phyloP scores from a whole-genome alignment of 345 rosid species.

The Cardamine occulta region DNA sequence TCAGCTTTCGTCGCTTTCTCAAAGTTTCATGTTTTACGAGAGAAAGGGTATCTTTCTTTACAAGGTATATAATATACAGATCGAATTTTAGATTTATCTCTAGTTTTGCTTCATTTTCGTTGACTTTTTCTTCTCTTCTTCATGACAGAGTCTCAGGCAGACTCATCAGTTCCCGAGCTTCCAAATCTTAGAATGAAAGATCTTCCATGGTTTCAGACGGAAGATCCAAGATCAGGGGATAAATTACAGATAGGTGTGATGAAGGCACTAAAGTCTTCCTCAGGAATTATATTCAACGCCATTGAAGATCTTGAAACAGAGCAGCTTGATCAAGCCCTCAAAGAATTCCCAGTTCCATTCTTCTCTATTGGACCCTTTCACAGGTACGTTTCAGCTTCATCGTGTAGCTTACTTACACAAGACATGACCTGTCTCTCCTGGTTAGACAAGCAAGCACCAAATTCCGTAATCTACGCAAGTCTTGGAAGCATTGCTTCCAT shows the following conservation, averaged over 20 bases:
- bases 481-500: conserved; percentile 62
- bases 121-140: conserved; percentile 25
- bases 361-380: conserved; percentile 60
- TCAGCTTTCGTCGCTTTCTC: conserved; percentile 42
- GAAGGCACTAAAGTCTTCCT: conserved; percentile 45
- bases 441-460: conserved; percentile 56
- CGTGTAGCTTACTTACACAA: conserved; percentile 52
- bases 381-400: conserved; percentile 44
- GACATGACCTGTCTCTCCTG: conserved; percentile 61
- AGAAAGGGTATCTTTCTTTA: conserved; percentile 43
- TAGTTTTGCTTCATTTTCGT: neutral
- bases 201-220: conserved; percentile 42
- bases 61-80: conserved; percentile 43
- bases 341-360: conserved; percentile 46
- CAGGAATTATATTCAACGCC: conserved; percentile 61
- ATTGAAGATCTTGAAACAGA: conserved; percentile 55
- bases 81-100: neutral
- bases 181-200: conserved; percentile 55
- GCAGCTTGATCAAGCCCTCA: conserved; percentile 27
- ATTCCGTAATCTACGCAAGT: conserved; percentile 62
- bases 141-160: conserved; percentile 45
- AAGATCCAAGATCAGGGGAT: conserved; percentile 26
- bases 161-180: conserved; percentile 46
- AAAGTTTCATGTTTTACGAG: conserved; percentile 26
- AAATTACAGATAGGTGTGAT: conserved; percentile 24